Evolutionary conservation across 768 basidiomycete genomes (phyloP), one percentile per base, ranked within the genome.

Genomic region (Exsudoporus frostii): DNA sequence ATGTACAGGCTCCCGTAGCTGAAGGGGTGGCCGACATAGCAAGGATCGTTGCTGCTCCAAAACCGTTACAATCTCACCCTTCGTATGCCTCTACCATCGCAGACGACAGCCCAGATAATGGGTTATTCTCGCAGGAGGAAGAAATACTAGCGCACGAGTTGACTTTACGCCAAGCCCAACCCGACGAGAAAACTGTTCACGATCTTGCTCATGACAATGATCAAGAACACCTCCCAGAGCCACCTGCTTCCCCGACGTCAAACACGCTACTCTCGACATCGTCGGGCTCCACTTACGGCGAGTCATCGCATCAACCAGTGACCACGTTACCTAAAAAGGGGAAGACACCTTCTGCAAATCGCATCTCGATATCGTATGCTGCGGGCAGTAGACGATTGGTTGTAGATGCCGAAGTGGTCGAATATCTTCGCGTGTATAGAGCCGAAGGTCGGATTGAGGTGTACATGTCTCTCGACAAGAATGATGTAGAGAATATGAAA

Each of bases 351-450:
- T 90, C 89, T 38, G 85, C 88, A 29, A 92, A 91, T 61, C 82
- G 90, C 17, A 72, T 99, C n/a, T 97, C 95, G 8, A 93, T 98
- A 68, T 89, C 96, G 0, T 99, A 97, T 71, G 92, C 93, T 51
- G 86, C 86, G 40, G 93, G 92, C 45, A 86, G 86, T 53, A 78
- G 91, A 45, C 80, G 97, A 37, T 76, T 99, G 45, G 87, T 97
- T 25, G 77, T 98, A 53, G 88, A 98, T 68, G 90, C 96, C 2
- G 88, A 88, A 58, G 83, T 89, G 27, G 91, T 98, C 20, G 84
- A 92, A 38, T 79, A 77, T 45, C 77, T 99, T 50, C 86, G 83
- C 60, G 81, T 99, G 10, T 88, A 82, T 69, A 80, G 97, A 37
- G 78, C 79, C 30, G 88, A 91, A 48, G 94, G 91, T 33, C 84